These are phyloP conservation scores for Miscanthus lutarioriparius DNA, from an alignment of 176 grass and related monocot genomes.

Conservation along the genomic window DNA sequence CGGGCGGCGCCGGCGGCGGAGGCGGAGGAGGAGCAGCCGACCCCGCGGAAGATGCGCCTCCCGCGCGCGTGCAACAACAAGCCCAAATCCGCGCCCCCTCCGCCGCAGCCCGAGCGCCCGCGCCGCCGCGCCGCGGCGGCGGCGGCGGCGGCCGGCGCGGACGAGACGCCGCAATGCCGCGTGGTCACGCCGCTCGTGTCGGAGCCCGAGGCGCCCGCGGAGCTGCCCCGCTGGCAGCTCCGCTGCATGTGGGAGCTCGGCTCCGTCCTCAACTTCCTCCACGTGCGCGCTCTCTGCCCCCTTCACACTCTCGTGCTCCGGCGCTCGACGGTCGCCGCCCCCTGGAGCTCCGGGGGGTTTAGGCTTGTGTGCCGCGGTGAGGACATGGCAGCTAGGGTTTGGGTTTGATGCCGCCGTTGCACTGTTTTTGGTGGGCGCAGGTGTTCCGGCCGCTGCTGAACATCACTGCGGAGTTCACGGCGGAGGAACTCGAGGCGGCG, in stretches of 20 bases:
- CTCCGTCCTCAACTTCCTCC: conserved; percentile 95
- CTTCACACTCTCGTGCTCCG: background rate
- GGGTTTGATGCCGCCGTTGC: conserved; percentile 40
- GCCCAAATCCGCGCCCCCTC: conserved; percentile 32
- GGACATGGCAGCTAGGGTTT: conserved; percentile 29
- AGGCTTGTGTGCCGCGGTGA: background rate
- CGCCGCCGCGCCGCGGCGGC: conserved; percentile 54
- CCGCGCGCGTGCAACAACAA: conserved; percentile 85
- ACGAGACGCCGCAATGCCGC: conserved; percentile 61
- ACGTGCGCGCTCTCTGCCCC: conserved; percentile 51
- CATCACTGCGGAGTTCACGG: conserved; percentile 74
- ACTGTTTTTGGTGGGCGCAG: conserved; percentile 41
- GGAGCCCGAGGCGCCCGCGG: conserved; percentile 64
- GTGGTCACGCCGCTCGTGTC: conserved; percentile 80
- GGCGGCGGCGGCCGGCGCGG: conserved; percentile 42
- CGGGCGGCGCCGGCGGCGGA: background rate
- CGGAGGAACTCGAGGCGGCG: conserved; percentile 86
- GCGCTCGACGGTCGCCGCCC: background rate
- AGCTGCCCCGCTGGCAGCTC: conserved; percentile 71
- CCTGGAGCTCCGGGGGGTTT: background rate
- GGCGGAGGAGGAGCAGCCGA: conserved; percentile 17
- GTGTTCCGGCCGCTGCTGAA: conserved; percentile 88
- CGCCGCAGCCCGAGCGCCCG: conserved; percentile 47
- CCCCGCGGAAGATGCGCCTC: conserved; percentile 59
- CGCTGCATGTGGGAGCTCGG: conserved; percentile 98